A percentile compares a stretch with the other conserved stretches of the same genome.
Conservation (phyloP, 169 alveolate genomes). For the Plasmodium falciparum region DNA sequence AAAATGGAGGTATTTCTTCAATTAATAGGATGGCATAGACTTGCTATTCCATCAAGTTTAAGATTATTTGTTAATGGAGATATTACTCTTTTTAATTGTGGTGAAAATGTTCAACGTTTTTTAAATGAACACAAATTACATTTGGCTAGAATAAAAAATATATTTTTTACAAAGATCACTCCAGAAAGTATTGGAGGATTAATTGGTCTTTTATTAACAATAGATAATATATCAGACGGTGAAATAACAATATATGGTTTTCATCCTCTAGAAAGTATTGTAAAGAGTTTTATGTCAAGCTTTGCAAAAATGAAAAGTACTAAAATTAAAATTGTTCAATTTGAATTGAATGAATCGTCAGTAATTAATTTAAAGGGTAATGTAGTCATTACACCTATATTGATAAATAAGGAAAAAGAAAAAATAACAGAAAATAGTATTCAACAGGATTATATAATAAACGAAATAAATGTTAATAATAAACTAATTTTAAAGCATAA, state of each 20-base stretch:
- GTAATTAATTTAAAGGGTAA: slow-evolving; percentile 53
- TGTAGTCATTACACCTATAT: slow-evolving; percentile 47
- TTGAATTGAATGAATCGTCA: slow-evolving; percentile 38
- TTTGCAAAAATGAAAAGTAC: slow-evolving; percentile 79
- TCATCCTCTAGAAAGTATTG: slow-evolving; percentile 70
- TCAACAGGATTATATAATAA: not conserved
- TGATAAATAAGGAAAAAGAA: slow-evolving; percentile 17
- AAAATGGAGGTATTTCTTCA: slow-evolving; percentile 84
- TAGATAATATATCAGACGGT: slow-evolving; percentile 83
- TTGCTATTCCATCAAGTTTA: slow-evolving; percentile 88
- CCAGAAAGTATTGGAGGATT: slow-evolving; percentile 86
- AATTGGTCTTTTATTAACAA: slow-evolving; percentile 87
- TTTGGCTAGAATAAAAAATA: slow-evolving; percentile 79
- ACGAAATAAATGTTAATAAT: not conserved
- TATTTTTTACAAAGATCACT: slow-evolving; percentile 83
- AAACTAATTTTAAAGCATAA: not conserved
- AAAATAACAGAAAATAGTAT: not conserved
- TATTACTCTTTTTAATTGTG: slow-evolving; percentile 86
- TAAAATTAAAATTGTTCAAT: slow-evolving; percentile 20
- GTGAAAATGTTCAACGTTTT: slow-evolving; percentile 89
- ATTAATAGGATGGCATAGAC: slow-evolving; percentile 85
- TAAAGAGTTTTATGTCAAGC: slow-evolving; percentile 61
- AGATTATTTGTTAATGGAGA: slow-evolving; percentile 83
- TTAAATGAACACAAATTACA: slow-evolving; percentile 86
- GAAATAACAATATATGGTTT: slow-evolving; percentile 86